Base-by-base conservation (phyloP, 2,329 filamentous ascomycete genomes). In the Thelonectria rubi region DNA sequence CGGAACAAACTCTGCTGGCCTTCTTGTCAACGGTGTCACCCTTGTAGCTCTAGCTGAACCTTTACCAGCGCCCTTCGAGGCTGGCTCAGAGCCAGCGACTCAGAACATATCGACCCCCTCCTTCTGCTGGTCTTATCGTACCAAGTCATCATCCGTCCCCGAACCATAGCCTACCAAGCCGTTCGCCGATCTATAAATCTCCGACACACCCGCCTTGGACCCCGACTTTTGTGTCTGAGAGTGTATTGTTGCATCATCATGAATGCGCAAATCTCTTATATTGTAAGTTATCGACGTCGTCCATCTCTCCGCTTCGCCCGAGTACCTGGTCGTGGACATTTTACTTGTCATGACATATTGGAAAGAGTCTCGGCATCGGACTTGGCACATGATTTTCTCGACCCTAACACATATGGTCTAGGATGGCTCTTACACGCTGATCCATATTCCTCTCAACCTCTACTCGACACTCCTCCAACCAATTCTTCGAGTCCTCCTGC, bases 361-460 rank as follows among this genome's bases (percentile, higher is more conserved):
- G 55, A 37, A 21, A 40, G 34, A 15, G 34, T 34, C 9, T 34
- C 32, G 32, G 15, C 21, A 39, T 40, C 37, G 11, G 34, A 7
- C 20, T 26, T 58, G 34, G 46, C 40, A n/a, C 18, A 21, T 17
- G 39, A 48, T 24, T n/a, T 9, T 34, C 18, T 47, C 26, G 6
- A 34, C 6, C 53, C 58, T 68, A 75, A 80, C 75, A 68, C 62
- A 68, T 58, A 70, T 69, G 24, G 56, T 72, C 61, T 80, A 98
- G 95, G 91, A 97, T 72, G 93, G 93, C 68, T 90, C 89, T 65
- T 88, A 97, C 71, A 93, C 89, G 72, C 84, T 99, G 63, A 93
- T 98, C 72, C 94, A 97, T 76, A 94, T 98, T 60, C 94, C 94
- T 1, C 81, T 96, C 63, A 82, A 89, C 56, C 84, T 95, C 49